Percentiles rank a stretch among this genome's conserved stretches.
These are phyloP conservation scores for Dothidotthia symphoricarpi DNA, from an alignment of 2,329 filamentous ascomycete species.

Conservation along the genomic window DNA sequence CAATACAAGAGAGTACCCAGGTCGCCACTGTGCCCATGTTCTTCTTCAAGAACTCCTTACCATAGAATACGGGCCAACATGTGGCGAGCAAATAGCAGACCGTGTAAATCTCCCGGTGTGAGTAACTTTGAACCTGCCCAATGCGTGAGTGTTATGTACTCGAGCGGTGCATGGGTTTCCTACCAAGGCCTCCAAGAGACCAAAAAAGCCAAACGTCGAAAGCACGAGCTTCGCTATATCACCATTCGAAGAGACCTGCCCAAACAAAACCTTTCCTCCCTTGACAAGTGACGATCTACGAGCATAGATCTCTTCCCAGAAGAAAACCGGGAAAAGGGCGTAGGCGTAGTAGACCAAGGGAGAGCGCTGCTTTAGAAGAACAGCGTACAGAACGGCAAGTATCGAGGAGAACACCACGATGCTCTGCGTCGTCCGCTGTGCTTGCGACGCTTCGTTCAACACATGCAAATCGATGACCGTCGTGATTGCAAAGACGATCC, in stretches of 20 bases:
- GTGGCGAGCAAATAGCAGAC: slow-evolving; percentile 72
- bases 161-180: slow-evolving; percentile 9
- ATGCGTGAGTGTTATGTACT: neutral
- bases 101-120: slow-evolving; percentile 83
- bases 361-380: slow-evolving; percentile 76
- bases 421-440: slow-evolving; percentile 61
- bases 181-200: slow-evolving; percentile 71
- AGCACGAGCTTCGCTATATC: slow-evolving; percentile 60
- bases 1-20: slow-evolving; percentile 74
- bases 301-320: slow-evolving; percentile 95
- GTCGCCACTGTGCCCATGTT: slow-evolving; percentile 64
- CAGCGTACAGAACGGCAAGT: slow-evolving; percentile 72
- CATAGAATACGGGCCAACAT: slow-evolving; percentile 76
- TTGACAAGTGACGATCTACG: slow-evolving; percentile 66
- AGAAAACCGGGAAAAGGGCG: slow-evolving; percentile 84
- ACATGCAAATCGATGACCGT: slow-evolving; percentile 88
- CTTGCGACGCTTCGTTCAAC: slow-evolving; percentile 65
- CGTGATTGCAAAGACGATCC: slow-evolving; percentile 89
- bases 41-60: slow-evolving; percentile 65
- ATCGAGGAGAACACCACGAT: slow-evolving; percentile 70
- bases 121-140: slow-evolving; percentile 80
- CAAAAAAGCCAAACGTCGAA: slow-evolving; percentile 67
- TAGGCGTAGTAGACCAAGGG: slow-evolving; percentile 86
- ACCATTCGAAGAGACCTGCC: slow-evolving; percentile 61
- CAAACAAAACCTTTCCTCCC: slow-evolving; percentile 67